Conservation (phyloP, 163 green algal species). For the Chlorella variabilis region DNA sequence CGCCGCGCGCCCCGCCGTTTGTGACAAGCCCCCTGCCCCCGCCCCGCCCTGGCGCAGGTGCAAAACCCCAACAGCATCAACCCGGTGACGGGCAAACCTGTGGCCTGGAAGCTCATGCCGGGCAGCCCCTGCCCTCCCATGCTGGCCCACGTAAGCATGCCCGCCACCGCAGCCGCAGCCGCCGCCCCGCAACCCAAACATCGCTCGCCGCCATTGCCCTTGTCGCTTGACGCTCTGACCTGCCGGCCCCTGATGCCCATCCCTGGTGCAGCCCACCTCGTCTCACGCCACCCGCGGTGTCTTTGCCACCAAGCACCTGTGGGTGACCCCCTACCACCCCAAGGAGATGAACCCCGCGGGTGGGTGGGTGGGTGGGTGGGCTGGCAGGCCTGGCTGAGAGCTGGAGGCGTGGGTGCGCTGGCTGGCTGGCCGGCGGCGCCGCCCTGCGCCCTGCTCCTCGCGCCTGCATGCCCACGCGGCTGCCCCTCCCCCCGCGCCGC, state of each 20-base stretch:
- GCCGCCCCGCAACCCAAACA: too few relatives aligned
- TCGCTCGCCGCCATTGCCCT: too few relatives aligned
- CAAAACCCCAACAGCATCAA: conserved; percentile 71
- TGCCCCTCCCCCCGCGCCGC: neutral
- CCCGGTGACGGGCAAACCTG: conserved; percentile 65
- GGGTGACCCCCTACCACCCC: conserved; percentile 74
- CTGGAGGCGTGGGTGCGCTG: too few relatives aligned
- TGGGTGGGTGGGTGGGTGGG: neutral
- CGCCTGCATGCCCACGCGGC: neutral
- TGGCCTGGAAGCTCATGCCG: conserved; percentile 78
- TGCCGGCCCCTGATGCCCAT: neutral
- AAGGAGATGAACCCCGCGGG: conserved; percentile 67
- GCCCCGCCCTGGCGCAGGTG: conserved; percentile 22
- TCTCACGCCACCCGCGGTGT: conserved; percentile 48
- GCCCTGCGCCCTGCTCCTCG: neutral
- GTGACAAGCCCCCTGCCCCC: too few relatives aligned
- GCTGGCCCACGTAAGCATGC: conserved; percentile 47
- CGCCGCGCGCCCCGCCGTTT: too few relatives aligned
- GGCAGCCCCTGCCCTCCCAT: conserved; percentile 58
- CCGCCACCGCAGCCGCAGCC: neutral
- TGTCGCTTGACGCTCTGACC: too few relatives aligned
- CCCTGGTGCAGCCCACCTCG: conserved; percentile 1
- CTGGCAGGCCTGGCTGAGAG: too few relatives aligned
- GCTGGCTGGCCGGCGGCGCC: too few relatives aligned
- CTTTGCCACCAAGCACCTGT: conserved; percentile 79